Evolutionary conservation across 495 filamentous ascomycete genomes (phyloP).

Genomic region (Podospora tetraspora): DNA sequence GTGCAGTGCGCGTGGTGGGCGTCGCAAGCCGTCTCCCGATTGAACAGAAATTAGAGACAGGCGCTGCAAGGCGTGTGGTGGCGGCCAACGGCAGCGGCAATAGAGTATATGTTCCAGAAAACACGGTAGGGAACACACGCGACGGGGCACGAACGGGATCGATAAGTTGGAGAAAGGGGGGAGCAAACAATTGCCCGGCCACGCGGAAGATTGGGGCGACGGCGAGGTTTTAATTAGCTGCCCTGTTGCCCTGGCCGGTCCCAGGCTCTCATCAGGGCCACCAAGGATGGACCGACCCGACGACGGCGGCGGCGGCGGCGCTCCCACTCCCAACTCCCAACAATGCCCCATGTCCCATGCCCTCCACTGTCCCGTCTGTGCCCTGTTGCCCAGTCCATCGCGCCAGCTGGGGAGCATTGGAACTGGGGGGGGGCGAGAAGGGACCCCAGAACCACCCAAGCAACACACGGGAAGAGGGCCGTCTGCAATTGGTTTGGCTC

Average conservation of each 20-base stretch:
- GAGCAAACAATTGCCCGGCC: not conserved
- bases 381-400: slow-evolving; percentile 15
- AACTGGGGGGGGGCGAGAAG: not conserved
- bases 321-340: too few species aligned
- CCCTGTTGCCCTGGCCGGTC: not conserved
- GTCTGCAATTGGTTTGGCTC: slow-evolving; percentile 1
- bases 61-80: not conserved
- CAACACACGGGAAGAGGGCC: slow-evolving; percentile 11
- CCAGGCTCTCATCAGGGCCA: too few species aligned
- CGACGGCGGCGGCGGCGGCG: not conserved
- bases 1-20: not conserved
- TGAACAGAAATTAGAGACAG: not conserved
- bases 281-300: not conserved
- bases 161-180: not conserved
- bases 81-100: too few species aligned
- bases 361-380: not conserved
- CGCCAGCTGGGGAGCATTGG: slow-evolving; percentile 16
- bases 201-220: slow-evolving; percentile 21
- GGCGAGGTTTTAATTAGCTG: slow-evolving; percentile 20
- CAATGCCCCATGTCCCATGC: not conserved
- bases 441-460: not conserved
- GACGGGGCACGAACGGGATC: not conserved
- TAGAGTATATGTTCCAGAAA: not conserved
- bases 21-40: not conserved
- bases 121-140: not conserved